Evolutionary conservation across 805 yeast genomes (phyloP), one percentile per base, ranked within the genome.

Genomic region (Teunomyces funiuensis): DNA sequence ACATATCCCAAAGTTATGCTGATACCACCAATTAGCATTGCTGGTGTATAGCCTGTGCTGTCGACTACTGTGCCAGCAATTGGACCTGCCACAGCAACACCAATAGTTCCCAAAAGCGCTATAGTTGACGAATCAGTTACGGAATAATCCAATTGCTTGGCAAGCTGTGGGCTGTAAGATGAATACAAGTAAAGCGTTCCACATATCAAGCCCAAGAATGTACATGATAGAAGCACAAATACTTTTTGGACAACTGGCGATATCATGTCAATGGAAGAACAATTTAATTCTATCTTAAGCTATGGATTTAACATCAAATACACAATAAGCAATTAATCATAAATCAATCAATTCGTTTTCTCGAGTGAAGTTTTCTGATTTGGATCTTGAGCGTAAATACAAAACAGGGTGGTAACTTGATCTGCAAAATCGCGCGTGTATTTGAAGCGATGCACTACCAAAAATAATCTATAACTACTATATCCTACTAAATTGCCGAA

Each of bases 101-200:
- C 88, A 28, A 85, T 61, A 25, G 83, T 77, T 1, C 91, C 95
- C 6, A 75, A 58, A 53, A 84, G 74, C 2, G 88, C 90, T 3
- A 85, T 73, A 20, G 72, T 55, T 4, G 89, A 79, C 4, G 85
- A 70, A 40, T 82, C 75, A 0, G 86, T 71, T 2, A 86, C 88
- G 1, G 78, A 57, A 50, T 86, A 78, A 15, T 64, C 63, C 40
- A 86, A 70, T 39, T 71, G 69, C 20, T 60, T 60, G 1, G 89
- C 86, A 41, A 85, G 69, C 57, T 86, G 93, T 0, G 95, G 91
- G 28, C 88, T 83, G 58, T 80, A 86, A 0, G 88, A 86, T 6
- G 87, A 80, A 61, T 81, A 86, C 34, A 85, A 65, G 60, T 86
- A 86, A 52, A 84, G 66, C 1, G 93, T 86, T 1, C 95, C 95